Evolutionary conservation across 345 rosid genomes (phyloP).

Genomic region (Camelina sativa): DNA sequence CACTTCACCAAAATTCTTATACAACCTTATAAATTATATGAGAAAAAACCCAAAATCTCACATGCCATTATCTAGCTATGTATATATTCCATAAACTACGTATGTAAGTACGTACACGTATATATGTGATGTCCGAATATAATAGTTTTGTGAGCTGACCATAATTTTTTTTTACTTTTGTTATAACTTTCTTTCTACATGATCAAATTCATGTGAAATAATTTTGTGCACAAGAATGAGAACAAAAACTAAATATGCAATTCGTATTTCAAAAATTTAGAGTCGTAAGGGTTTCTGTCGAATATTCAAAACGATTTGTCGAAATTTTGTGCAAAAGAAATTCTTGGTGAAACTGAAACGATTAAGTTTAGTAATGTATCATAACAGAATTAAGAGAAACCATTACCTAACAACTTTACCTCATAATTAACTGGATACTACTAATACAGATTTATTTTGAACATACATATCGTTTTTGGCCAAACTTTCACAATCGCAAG

Average conservation of each 20-base stretch:
- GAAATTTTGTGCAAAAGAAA: too few species aligned
- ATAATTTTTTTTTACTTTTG: neutral
- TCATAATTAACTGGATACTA: neutral
- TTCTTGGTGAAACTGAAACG: neutral
- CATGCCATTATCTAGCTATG: slow-evolving; percentile 32
- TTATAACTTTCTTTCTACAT: neutral
- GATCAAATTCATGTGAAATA: neutral
- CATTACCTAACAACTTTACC: slow-evolving; percentile 1
- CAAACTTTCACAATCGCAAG: slow-evolving; percentile 35
- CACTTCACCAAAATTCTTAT: slow-evolving; percentile 38
- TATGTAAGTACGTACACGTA: slow-evolving; percentile 23
- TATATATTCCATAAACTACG: slow-evolving; percentile 12
- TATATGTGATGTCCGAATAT: slow-evolving; percentile 6
- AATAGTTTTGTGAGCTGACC: slow-evolving; percentile 1
- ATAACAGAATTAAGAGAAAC: neutral
- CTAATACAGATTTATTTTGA: neutral
- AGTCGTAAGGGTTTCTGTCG: too few species aligned
- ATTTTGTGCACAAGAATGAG: too few species aligned
- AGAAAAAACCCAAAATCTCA: slow-evolving; percentile 26
- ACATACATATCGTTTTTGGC: neutral
- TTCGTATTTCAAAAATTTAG: too few species aligned
- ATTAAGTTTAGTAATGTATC: slow-evolving; percentile 9
- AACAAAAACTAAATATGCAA: too few species aligned
- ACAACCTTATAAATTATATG: slow-evolving; percentile 38
- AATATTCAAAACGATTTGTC: too few species aligned